Evolutionary conservation across 495 filamentous ascomycete species (phyloP).

Genomic region (Penicillium argentinense): DNA sequence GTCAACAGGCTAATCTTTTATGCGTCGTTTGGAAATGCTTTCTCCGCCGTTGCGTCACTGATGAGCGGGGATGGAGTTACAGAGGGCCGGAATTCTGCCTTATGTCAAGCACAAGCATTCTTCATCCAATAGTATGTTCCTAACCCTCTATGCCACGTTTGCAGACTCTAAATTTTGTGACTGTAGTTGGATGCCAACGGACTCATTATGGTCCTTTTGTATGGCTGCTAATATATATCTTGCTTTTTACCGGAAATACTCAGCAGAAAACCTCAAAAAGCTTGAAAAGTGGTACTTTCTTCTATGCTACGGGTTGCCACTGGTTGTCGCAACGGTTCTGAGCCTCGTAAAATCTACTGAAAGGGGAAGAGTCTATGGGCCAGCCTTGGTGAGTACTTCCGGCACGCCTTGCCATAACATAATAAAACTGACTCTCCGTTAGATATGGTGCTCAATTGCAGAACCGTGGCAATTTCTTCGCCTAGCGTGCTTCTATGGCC

Average conservation of each 20-base stretch:
- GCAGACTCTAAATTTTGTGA: too few relatives aligned
- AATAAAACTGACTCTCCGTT: too few relatives aligned
- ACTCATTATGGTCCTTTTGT: constrained; percentile 69
- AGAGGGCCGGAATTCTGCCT: constrained; percentile 33
- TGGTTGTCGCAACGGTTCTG: constrained; percentile 50
- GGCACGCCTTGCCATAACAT: too few relatives aligned
- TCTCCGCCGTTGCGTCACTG: constrained; percentile 67
- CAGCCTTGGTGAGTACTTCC: too few relatives aligned
- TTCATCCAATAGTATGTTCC: too few relatives aligned
- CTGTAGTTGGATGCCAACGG: constrained; percentile 61
- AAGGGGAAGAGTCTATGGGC: too few relatives aligned
- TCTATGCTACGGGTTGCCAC: constrained; percentile 65
- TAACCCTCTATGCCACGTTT: too few relatives aligned
- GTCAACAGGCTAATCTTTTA: constrained; percentile 78
- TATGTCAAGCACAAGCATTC: constrained; percentile 70
- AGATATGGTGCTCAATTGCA: too few relatives aligned
- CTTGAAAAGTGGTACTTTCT: constrained; percentile 67
- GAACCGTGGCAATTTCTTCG: too few relatives aligned
- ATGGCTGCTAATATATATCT: constrained; percentile 80
- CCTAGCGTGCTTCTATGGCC: too few relatives aligned
- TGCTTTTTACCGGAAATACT: constrained; percentile 70
- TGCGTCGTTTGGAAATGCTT: constrained; percentile 71
- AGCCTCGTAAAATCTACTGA: too few relatives aligned
- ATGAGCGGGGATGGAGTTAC: constrained; percentile 53
- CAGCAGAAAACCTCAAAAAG: constrained; percentile 55